A percentile compares a stretch with the other conserved stretches of the same genome.
These are phyloP conservation scores for Pseudoturritis turrita DNA, from an alignment of 345 rosid genomes.

Conservation along the genomic window DNA sequence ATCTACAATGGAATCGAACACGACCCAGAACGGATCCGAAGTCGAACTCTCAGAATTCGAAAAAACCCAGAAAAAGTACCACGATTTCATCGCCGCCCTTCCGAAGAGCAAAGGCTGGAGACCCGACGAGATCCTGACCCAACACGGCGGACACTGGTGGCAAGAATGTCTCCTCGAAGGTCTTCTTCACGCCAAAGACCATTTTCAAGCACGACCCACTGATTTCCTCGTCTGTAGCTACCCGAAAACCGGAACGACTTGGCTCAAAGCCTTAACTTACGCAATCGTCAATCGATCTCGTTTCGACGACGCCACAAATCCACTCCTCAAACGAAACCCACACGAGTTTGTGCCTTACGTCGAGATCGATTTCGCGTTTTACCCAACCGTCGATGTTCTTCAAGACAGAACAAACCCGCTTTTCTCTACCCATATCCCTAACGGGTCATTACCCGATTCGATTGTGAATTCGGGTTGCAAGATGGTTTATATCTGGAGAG, in stretches of 20 bases:
- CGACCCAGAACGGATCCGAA: constrained; percentile 17
- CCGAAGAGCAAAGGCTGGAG: constrained; percentile 37
- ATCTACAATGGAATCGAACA: constrained; percentile 3
- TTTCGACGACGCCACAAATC: constrained; percentile 12
- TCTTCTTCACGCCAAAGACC: constrained; percentile 28
- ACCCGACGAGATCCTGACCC: constrained; percentile 23
- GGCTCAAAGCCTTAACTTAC: constrained; percentile 37
- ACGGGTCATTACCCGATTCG: constrained; percentile 26
- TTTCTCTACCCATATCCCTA: constrained; percentile 34
- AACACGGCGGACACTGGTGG: constrained; percentile 31
- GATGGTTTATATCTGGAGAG: constrained; percentile 37
- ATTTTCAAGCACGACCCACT: constrained; percentile 31
- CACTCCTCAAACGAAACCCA: constrained; percentile 27
- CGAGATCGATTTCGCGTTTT: constrained; percentile 37
- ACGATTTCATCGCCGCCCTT: constrained; percentile 17
- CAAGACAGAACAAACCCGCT: constrained; percentile 25
- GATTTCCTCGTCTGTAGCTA: constrained; percentile 34
- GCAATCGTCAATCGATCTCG: constrained; percentile 28
- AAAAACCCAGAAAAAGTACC: constrained; percentile 32
- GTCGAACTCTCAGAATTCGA: constrained; percentile 19
- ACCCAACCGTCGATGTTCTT: constrained; percentile 29
- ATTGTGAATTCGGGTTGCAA: constrained; percentile 27
- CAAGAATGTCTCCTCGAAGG: constrained; percentile 37
- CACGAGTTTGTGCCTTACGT: constrained; percentile 39
- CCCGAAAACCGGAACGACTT: constrained; percentile 39